These are phyloP conservation scores for Phytopythium mirpurense DNA, from an alignment of 352 stramenopile genomes.

Conservation along the genomic window DNA sequence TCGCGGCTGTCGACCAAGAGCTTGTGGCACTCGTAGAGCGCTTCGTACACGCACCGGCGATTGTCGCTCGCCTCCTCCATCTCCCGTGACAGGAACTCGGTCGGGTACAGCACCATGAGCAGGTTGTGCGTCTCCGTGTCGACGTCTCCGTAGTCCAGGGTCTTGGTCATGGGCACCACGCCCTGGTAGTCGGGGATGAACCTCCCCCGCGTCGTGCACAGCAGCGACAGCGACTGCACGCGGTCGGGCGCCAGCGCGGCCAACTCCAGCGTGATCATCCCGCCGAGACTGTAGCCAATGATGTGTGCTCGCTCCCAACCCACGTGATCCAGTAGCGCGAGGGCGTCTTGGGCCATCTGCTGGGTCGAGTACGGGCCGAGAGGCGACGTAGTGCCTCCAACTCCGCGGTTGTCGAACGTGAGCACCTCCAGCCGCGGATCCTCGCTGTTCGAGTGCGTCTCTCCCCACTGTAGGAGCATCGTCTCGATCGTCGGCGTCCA, in stretches of 20 bases:
- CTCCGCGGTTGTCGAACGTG: slow-evolving; percentile 42
- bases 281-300: slow-evolving; percentile 42
- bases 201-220: slow-evolving; percentile 26
- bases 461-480: slow-evolving; percentile 27
- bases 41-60: slow-evolving; percentile 2
- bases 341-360: slow-evolving; percentile 32
- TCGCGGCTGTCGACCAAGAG: slow-evolving; percentile 21
- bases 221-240: slow-evolving; percentile 36
- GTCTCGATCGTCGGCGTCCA: slow-evolving; percentile 34
- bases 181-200: slow-evolving; percentile 19
- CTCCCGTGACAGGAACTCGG: slow-evolving; percentile 22
- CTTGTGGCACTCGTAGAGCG: slow-evolving; percentile 29
- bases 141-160: slow-evolving; percentile 16
- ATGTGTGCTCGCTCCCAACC: slow-evolving; percentile 30
- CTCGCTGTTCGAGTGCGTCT: neutral
- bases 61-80: slow-evolving; percentile 13
- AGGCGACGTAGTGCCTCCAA: slow-evolving; percentile 28
- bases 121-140: slow-evolving; percentile 27
- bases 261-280: slow-evolving; percentile 48
- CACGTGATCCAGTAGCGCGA: slow-evolving; percentile 33
- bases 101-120: slow-evolving; percentile 24
- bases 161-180: slow-evolving; percentile 22
- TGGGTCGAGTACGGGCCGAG: slow-evolving; percentile 34
- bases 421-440: slow-evolving; percentile 27
- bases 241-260: slow-evolving; percentile 23